These are phyloP conservation scores for Capsella bursapastoris DNA, from an alignment of 345 rosid species.

Conservation along the genomic window DNA sequence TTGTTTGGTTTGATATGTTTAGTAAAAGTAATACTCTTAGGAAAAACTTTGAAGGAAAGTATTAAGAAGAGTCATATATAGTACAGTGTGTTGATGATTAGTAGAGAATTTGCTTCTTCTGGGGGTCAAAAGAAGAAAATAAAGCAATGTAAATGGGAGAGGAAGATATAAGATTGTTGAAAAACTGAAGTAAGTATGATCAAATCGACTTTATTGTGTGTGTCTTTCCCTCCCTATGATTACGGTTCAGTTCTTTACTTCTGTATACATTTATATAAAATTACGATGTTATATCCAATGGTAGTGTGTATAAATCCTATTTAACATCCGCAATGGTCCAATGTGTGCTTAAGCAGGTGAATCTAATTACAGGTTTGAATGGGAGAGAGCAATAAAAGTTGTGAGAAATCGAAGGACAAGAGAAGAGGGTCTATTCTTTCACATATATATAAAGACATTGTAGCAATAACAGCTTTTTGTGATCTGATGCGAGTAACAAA, in stretches of 20 bases:
- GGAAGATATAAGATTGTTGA: neutral
- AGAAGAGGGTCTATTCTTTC: neutral
- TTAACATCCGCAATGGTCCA: too few relatives aligned
- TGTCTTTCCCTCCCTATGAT: too few relatives aligned
- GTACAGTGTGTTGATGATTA: neutral
- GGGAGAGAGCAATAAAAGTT: neutral
- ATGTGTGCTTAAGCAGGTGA: too few relatives aligned
- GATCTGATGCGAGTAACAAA: conserved; percentile 5
- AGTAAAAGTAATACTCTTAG: too few relatives aligned
- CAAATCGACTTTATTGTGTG: too few relatives aligned
- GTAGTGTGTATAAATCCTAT: too few relatives aligned
- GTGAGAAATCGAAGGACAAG: conserved; percentile 3
- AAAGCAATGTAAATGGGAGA: conserved; percentile 12
- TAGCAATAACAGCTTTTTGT: conserved; percentile 10
- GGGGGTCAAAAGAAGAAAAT: neutral
- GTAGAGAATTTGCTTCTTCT: neutral
- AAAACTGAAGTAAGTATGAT: neutral
- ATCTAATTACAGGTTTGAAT: neutral
- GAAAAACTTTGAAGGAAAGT: conserved; percentile 12
- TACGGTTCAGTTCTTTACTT: neutral
- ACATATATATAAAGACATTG: neutral
- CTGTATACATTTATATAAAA: too few relatives aligned
- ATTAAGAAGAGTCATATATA: conserved; percentile 2
- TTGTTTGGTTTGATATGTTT: too few relatives aligned
- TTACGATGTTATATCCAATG: too few relatives aligned